Evolutionary conservation across 2,329 filamentous ascomycete species (phyloP).

Genomic region (Fusarium sp.): DNA sequence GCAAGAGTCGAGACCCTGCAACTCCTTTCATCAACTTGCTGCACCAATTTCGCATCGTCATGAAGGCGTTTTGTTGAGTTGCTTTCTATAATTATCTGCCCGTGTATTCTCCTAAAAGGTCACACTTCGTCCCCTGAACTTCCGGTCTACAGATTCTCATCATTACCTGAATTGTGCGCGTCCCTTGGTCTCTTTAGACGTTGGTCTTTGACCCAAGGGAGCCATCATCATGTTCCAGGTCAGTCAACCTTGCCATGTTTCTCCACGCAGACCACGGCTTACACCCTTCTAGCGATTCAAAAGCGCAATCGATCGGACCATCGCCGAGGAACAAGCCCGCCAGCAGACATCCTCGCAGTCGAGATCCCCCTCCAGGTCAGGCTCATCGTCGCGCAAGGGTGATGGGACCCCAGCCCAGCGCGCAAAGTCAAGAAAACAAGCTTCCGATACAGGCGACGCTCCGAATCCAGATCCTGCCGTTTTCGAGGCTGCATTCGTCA

Average conservation of each 20-base stretch:
- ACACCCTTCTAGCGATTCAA: conserved; percentile 72
- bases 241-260: conserved; percentile 18
- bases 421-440: conserved; percentile 53
- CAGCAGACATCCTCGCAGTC: conserved; percentile 66
- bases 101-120: conserved; percentile 5
- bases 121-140: neutral
- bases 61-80: conserved; percentile 30
- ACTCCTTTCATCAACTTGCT: conserved; percentile 35
- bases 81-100: neutral
- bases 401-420: conserved; percentile 47
- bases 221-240: conserved; percentile 48
- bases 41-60: conserved; percentile 16
- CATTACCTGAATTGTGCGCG: conserved; percentile 16
- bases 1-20: conserved; percentile 24
- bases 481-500: conserved; percentile 85
- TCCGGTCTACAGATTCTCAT: neutral
- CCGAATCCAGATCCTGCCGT: conserved; percentile 81
- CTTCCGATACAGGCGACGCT: conserved; percentile 51
- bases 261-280: neutral
- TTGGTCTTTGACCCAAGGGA: conserved; percentile 34
- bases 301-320: conserved; percentile 84
- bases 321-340: conserved; percentile 90
- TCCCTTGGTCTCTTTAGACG: conserved; percentile 34
- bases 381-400: conserved; percentile 53
- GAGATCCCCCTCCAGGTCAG: conserved; percentile 52